Evolutionary conservation across 2,329 filamentous ascomycete species (phyloP), one percentile per base, ranked within the genome.

Genomic region (Coniosporium tulheliwenetii): DNA sequence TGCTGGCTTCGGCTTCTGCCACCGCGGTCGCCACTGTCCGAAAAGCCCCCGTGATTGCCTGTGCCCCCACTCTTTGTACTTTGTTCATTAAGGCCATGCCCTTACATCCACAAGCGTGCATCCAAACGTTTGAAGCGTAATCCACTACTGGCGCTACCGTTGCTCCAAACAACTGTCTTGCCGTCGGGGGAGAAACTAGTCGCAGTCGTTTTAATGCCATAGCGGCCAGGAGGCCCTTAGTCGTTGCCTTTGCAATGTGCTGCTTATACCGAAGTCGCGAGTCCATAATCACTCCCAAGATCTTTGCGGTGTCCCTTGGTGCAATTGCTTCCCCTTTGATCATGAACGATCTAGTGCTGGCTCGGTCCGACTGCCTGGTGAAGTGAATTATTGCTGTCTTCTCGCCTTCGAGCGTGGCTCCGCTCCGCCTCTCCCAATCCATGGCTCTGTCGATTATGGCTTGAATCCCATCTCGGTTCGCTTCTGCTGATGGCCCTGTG

Each of bases 301-400:
- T 30, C 37, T 39, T 39, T 10, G 30, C 37, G 14, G 15, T 9
- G 12, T n/a, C 12, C 12, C n/a, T 31, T 12, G 37, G 37, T 9
- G 4, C 10, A 15, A 39, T 15, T 14, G 10, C 26, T n/a, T n/a
- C 12, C 9, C 12, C 29, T 29, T 31, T 31, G 5, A 39, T 31
- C 19, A 9, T 12, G 5, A 39, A 26, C 30, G 37, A 12, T 9
- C n/a, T 12, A 12, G 12, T 30, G 12, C 16, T 10, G 19, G 12
- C 10, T 30, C n/a, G n/a, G 10, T 12, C 15, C 29, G 37, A 26
- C 15, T 38, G 55, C 33, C 49, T 31, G 4, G 54, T 53, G 42
- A 61, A 56, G 47, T 60, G 49, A 48, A 59, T 57, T 32, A 57
- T 52, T 9, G 47, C 46, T 39, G 51, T 61, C 49, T 60, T 60